These are phyloP conservation scores for Suhomyces panamericanus DNA, from an alignment of 1,139 yeast species.

Conservation along the genomic window DNA sequence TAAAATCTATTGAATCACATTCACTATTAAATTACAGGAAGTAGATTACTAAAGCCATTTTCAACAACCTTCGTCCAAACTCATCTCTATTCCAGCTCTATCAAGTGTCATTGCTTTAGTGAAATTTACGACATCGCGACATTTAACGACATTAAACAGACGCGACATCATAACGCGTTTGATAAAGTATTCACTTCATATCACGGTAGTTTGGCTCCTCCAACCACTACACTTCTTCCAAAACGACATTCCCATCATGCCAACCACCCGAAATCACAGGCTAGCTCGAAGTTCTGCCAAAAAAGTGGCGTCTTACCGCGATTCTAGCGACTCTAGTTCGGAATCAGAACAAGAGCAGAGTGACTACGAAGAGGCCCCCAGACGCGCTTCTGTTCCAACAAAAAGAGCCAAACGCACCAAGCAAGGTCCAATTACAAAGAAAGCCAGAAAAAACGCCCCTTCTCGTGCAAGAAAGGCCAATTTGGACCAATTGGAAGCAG, in stretches of 20 bases:
- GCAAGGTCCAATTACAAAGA: conserved; percentile 2
- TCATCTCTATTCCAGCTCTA: too few relatives aligned
- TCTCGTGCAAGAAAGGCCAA: conserved; percentile 6
- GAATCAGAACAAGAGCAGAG: conserved; percentile 9
- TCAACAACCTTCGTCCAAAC: too few relatives aligned
- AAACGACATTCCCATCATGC: not conserved
- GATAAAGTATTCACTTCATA: too few relatives aligned
- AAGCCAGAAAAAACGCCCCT: not conserved
- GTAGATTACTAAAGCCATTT: too few relatives aligned
- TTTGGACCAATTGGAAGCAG: conserved; percentile 18
- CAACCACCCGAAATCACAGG: conserved; percentile 9
- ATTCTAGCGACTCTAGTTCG: conserved; percentile 10
- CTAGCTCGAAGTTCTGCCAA: conserved; percentile 9
- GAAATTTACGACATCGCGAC: conserved; percentile 1
- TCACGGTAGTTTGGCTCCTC: not conserved
- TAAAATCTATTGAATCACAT: too few relatives aligned
- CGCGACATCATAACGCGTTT: conserved; percentile 9
- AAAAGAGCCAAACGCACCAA: conserved; percentile 7
- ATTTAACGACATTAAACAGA: not conserved
- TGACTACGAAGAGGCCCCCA: conserved; percentile 9
- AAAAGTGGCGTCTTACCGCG: conserved; percentile 2
- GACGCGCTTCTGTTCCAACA: not conserved
- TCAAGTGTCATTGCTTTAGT: not conserved
- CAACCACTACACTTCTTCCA: not conserved
- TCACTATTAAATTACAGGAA: too few relatives aligned